Evolutionary conservation across 345 rosid species (phyloP), one percentile per base, ranked within the genome.

Genomic region (Salix arbutifolia): DNA sequence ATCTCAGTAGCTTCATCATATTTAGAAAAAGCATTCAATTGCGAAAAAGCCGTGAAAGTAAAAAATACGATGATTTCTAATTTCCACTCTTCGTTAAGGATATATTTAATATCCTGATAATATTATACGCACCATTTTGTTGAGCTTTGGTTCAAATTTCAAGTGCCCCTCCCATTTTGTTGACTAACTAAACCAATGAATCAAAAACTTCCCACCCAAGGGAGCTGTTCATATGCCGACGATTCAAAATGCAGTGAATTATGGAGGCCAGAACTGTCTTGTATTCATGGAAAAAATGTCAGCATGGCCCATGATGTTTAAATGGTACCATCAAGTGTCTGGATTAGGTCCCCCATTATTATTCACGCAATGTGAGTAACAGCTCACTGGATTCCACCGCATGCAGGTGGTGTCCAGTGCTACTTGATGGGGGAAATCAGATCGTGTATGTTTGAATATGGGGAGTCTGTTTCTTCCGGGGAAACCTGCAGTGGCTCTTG

Each of bases 381-480:
- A 33, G 77, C 78, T 73, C 48, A 61, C 69, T 3, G 44, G 7
- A 4, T 31, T 17, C n/a, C 46, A 52, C 17, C 18, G 58, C 42
- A 65, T 16, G 58, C 67, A 38, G 67, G 73, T 31, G 33, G 33
- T 31, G 33, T 31, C 33, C 33, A 31, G 33, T 31, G 33, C 33
- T 31, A 31, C 33, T 31, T 31, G 35, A 33, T 33, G 35, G 35
- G 35, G 35, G 35, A 0, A 4, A 33, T 33, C 35, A 33, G 35
- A 33, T 33, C 28, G 26, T 42, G 69, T 31, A 31, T 74, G 76
- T 74, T 76, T 72, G 77, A 26, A 65, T 31, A 50, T 33, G 61
- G 71, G 83, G 85, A 73, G 82, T 80, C 85, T 79, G 87, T 77
- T 79, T 81, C 86, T 76, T 69, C 71, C 4, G 3, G 75, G 87